These are phyloP conservation scores for Mallotus nudiflorus DNA, from an alignment of 345 rosid genomes.

Conservation along the genomic window DNA sequence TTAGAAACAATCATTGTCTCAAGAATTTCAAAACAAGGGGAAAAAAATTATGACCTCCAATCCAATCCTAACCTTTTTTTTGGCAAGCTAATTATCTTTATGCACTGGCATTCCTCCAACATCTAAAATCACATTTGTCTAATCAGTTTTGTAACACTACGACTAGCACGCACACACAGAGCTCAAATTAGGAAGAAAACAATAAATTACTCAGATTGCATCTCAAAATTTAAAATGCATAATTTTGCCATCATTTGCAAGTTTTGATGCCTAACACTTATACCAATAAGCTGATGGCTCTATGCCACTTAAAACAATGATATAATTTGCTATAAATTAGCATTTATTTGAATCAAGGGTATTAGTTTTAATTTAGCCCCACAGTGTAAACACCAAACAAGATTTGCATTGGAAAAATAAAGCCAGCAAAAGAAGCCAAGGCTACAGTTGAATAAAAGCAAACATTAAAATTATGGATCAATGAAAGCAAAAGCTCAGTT, in stretches of 20 bases:
- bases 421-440: background rate
- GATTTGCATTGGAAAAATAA: background rate
- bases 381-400: background rate
- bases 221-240: background rate
- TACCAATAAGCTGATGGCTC: background rate
- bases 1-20: too few relatives aligned
- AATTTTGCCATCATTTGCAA: background rate
- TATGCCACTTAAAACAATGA: background rate
- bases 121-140: background rate
- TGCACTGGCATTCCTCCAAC: background rate
- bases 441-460: background rate
- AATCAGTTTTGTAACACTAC: background rate
- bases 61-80: too few relatives aligned
- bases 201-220: background rate
- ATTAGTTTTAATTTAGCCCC: background rate
- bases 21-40: too few relatives aligned
- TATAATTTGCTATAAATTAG: background rate
- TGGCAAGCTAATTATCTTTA: background rate
- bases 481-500: background rate
- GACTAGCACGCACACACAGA: background rate
- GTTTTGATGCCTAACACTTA: background rate
- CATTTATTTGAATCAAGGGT: background rate
- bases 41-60: too few relatives aligned
- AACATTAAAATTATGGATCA: background rate
- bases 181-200: background rate